Conservation (phyloP, 148 eudicot species). For the Selenicereus undatus region DNA sequence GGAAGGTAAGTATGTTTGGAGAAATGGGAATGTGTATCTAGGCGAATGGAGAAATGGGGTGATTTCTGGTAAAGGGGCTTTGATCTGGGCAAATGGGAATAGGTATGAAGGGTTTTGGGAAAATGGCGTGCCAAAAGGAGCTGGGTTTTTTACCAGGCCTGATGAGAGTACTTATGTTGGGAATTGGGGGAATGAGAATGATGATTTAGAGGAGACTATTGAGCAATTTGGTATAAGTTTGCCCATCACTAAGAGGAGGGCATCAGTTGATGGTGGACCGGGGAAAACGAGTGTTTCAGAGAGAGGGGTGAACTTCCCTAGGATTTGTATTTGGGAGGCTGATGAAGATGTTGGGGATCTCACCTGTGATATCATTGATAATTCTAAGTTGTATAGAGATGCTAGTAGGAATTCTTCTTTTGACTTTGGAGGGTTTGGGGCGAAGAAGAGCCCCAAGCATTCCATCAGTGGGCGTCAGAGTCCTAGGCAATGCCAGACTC, state of each 20-base stretch:
- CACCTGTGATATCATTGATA: constrained; percentile 45
- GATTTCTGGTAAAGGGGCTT: constrained; percentile 39
- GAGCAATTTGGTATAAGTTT: background rate
- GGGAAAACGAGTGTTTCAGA: constrained; percentile 32
- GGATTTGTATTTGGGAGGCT: constrained; percentile 50
- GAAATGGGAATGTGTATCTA: constrained; percentile 39
- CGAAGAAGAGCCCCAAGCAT: constrained; percentile 24
- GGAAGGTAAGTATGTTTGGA: constrained; percentile 41
- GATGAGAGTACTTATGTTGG: constrained; percentile 37
- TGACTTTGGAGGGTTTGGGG: background rate
- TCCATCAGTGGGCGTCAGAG: constrained; percentile 19
- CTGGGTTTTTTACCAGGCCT: constrained; percentile 32
- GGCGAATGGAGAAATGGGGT: constrained; percentile 44
- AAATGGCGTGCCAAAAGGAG: constrained; percentile 35
- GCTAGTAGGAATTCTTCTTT: constrained; percentile 19
- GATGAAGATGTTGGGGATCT: constrained; percentile 52
- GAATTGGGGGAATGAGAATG: constrained; percentile 34
- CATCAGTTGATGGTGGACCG: constrained; percentile 17
- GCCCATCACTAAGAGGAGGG: constrained; percentile 17
- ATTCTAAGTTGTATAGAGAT: constrained; percentile 36
- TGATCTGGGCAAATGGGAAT: constrained; percentile 49
- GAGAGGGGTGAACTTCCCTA: constrained; percentile 41
- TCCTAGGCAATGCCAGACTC: constrained; percentile 20
- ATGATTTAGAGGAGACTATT: background rate
- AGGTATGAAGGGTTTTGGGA: constrained; percentile 41